phyloP scores from a whole-genome alignment of 257 asterid genomes.

The Forsythia suspensa region DNA sequence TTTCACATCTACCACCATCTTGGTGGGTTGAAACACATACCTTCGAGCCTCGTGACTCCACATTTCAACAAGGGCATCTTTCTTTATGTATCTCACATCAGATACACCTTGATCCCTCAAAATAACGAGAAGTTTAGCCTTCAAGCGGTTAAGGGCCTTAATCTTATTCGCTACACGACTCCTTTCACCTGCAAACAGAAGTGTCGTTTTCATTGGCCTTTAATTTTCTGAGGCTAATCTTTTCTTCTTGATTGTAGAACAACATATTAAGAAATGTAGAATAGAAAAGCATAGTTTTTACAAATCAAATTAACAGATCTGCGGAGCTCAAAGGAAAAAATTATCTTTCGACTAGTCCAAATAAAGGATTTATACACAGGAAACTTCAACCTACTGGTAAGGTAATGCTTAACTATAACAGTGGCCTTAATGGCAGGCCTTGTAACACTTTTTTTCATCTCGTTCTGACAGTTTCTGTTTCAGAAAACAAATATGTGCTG shows the following conservation, averaged over 20 bases:
- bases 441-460: background rate
- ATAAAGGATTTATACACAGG: no score
- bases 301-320: background rate
- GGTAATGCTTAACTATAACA: no score
- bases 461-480: background rate
- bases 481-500: no score
- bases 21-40: constrained; percentile 50
- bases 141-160: constrained; percentile 74
- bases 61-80: constrained; percentile 26
- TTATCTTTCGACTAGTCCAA: no score
- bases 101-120: constrained; percentile 46
- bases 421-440: no score
- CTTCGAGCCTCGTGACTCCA: constrained; percentile 58
- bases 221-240: background rate
- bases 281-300: background rate
- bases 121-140: constrained; percentile 62
- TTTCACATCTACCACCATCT: constrained; percentile 60
- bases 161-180: constrained; percentile 72
- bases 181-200: constrained; percentile 59
- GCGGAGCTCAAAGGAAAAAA: no score
- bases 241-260: background rate
- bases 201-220: constrained; percentile 9
- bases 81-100: constrained; percentile 33
- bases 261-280: background rate
- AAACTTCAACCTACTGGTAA: background rate